Evolutionary conservation across 2,329 filamentous ascomycete genomes (phyloP).

Genomic region (Juglanconis sp.): DNA sequence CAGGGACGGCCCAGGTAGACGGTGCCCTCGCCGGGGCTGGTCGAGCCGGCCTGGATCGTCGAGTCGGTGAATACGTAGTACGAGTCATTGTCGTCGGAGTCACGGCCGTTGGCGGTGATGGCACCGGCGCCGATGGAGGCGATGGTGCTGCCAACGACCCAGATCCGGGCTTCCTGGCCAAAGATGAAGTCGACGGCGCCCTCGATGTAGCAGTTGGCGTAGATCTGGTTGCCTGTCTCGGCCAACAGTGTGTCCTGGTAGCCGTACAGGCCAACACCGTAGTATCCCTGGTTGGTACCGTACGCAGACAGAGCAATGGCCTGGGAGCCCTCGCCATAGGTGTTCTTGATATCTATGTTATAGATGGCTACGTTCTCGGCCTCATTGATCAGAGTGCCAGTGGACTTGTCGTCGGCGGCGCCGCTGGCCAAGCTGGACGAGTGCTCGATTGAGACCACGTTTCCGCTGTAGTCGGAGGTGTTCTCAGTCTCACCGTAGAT

Average conservation of each 20-base stretch:
- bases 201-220: constrained; percentile 50
- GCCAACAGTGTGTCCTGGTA: constrained; percentile 56
- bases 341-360: constrained; percentile 54
- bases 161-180: constrained; percentile 49
- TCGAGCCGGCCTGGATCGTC: constrained; percentile 38
- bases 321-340: constrained; percentile 44
- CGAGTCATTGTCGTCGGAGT: constrained; percentile 33
- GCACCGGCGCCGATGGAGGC: constrained; percentile 43
- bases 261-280: constrained; percentile 50
- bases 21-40: constrained; percentile 34
- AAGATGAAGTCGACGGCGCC: constrained; percentile 61
- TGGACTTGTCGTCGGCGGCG: constrained; percentile 22
- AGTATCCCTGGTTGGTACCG: constrained; percentile 52
- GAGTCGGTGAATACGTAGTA: constrained; percentile 57
- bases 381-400: constrained; percentile 45
- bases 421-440: constrained; percentile 8
- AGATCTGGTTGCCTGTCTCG: constrained; percentile 51
- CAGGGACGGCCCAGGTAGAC: constrained; percentile 54
- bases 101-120: constrained; percentile 43
- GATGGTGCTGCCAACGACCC: constrained; percentile 51
- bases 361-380: constrained; percentile 48
- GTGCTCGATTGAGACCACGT: constrained; percentile 34
- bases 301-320: constrained; percentile 52
- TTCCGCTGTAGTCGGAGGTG: constrained; percentile 42
- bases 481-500: constrained; percentile 53